These are phyloP conservation scores for Nannizziopsis barbatae DNA, from an alignment of 2,329 filamentous ascomycete genomes.

Conservation along the genomic window DNA sequence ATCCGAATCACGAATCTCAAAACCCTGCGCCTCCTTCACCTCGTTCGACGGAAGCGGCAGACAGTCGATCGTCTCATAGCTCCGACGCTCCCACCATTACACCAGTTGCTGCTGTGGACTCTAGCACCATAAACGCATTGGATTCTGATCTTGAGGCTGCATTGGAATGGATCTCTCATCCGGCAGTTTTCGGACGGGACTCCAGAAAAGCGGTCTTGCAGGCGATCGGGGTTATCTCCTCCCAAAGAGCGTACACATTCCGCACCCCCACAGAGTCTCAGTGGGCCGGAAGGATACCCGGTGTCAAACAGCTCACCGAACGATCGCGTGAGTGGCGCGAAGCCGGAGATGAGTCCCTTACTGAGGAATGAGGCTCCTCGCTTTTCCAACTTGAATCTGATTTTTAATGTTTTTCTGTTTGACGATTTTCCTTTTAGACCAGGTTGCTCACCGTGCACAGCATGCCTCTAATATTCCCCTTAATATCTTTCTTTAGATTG, in stretches of 20 bases:
- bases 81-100: conserved; percentile 38
- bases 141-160: conserved; percentile 83
- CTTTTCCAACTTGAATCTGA: not conserved
- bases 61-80: conserved; percentile 21
- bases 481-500: too few relatives aligned
- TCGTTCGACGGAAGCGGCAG: conserved; percentile 26
- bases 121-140: conserved; percentile 67
- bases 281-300: conserved; percentile 73
- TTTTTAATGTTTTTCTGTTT: not conserved
- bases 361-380: conserved; percentile 36
- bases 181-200: conserved; percentile 85
- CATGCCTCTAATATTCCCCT: too few relatives aligned
- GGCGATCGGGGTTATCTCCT: conserved; percentile 91
- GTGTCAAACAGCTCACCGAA: conserved; percentile 70
- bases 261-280: conserved; percentile 77
- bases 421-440: not conserved
- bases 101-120: conserved; percentile 66
- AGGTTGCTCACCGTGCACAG: not conserved
- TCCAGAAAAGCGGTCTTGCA: conserved; percentile 92
- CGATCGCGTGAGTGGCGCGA: conserved; percentile 87
- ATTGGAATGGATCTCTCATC: conserved; percentile 95
- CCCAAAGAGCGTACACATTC: conserved; percentile 87
- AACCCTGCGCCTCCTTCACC: conserved; percentile 32
- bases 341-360: conserved; percentile 60
- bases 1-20: conserved; percentile 24